Evolutionary conservation across 495 filamentous ascomycete genomes (phyloP).

Genomic region (Penicillium salamii): DNA sequence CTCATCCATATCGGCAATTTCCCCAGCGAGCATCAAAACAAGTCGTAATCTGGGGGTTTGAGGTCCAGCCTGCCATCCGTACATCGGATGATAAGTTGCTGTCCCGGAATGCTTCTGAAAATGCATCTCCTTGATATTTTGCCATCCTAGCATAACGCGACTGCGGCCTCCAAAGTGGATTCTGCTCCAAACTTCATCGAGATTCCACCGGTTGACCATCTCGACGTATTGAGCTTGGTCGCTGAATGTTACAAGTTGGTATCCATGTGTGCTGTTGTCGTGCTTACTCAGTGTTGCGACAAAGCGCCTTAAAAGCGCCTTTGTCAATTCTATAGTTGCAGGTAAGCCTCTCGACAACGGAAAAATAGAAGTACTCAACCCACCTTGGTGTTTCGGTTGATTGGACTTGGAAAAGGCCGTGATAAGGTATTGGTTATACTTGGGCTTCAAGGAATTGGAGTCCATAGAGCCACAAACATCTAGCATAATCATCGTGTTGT

Average conservation of each 20-base stretch:
- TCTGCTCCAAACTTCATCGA: slow-evolving; percentile 34
- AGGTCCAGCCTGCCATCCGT: slow-evolving; percentile 49
- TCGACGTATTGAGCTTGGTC: slow-evolving; percentile 36
- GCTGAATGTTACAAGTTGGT: slow-evolving; percentile 42
- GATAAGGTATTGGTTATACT: slow-evolving; percentile 43
- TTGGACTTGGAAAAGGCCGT: slow-evolving; percentile 31
- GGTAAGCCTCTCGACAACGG: not conserved
- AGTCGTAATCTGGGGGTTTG: slow-evolving; percentile 42
- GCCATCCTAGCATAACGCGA: slow-evolving; percentile 48
- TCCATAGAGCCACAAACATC: slow-evolving; percentile 48
- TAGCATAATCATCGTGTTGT: slow-evolving; percentile 47
- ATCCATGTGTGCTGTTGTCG: slow-evolving; percentile 37
- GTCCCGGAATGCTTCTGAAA: slow-evolving; percentile 46
- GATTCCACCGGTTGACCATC: slow-evolving; percentile 33
- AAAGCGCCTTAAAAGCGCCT: slow-evolving; percentile 43
- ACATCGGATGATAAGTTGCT: slow-evolving; percentile 43
- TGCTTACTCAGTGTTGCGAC: slow-evolving; percentile 43
- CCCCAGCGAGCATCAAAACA: slow-evolving; percentile 43
- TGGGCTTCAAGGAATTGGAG: slow-evolving; percentile 38
- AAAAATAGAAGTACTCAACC: not conserved
- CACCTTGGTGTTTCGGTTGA: slow-evolving; percentile 48
- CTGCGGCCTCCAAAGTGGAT: slow-evolving; percentile 38
- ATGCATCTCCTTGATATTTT: slow-evolving; percentile 46
- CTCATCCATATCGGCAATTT: slow-evolving; percentile 50
- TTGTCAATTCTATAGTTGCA: slow-evolving; percentile 34